Conservation (phyloP, 2,329 filamentous ascomycete genomes). For the Metarhizium robertsii region DNA sequence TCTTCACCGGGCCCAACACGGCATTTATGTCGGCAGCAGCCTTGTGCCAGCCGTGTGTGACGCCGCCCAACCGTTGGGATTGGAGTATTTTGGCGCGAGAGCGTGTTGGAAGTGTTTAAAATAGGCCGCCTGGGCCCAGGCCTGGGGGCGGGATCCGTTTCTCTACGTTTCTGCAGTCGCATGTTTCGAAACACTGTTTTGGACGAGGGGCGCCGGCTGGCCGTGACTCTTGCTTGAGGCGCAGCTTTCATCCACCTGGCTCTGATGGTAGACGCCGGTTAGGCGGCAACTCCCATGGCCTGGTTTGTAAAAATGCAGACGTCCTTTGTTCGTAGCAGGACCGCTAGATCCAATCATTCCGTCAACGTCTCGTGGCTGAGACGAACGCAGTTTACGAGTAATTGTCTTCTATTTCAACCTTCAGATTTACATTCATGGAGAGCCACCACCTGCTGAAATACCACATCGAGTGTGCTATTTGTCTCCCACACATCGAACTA, state of each 20-base stretch:
- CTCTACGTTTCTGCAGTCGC: constrained; percentile 20
- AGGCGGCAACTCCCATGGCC: too few relatives aligned
- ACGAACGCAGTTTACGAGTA: not conserved
- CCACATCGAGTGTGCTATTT: not conserved
- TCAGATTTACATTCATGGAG: not conserved
- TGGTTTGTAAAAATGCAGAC: too few relatives aligned
- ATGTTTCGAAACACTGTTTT: constrained; percentile 4
- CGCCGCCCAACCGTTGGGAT: not conserved
- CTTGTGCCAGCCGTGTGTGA: not conserved
- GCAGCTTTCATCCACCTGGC: too few relatives aligned
- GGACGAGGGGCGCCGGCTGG: not conserved
- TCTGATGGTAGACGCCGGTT: too few relatives aligned
- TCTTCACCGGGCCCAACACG: not conserved
- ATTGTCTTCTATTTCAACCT: constrained; percentile 2
- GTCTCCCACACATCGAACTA: not conserved
- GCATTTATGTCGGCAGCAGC: not conserved
- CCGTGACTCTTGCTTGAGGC: too few relatives aligned
- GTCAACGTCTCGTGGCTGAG: too few relatives aligned
- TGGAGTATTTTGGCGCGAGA: not conserved
- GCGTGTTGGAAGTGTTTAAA: not conserved
- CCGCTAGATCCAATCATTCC: too few relatives aligned
- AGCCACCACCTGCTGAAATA: not conserved
- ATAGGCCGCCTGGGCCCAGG: not conserved
- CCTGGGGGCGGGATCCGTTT: constrained; percentile 10
- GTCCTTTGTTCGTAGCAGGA: too few relatives aligned